Conservation (phyloP, 2,329 filamentous ascomycete species). For the Orbilia javanica region DNA sequence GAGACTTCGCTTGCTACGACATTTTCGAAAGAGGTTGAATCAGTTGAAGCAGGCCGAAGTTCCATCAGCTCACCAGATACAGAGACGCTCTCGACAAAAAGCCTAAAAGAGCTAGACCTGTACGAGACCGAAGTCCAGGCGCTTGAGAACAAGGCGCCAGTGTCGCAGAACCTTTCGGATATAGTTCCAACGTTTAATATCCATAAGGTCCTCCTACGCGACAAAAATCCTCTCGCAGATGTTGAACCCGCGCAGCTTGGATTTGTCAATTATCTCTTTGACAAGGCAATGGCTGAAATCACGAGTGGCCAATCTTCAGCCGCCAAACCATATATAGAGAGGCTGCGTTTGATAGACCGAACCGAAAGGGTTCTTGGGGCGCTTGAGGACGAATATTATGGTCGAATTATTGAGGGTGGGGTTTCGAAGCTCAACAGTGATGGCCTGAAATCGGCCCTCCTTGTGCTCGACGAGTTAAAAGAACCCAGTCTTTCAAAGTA, state of each 20-base stretch:
- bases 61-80: no score
- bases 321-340: conserved; percentile 29
- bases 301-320: not conserved
- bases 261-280: conserved; percentile 46
- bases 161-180: not conserved
- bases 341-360: conserved; percentile 20
- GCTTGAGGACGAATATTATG: conserved; percentile 9
- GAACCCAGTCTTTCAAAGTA: not conserved
- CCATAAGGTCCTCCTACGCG: not conserved
- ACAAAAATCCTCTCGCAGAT: not conserved
- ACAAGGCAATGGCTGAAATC: conserved; percentile 27
- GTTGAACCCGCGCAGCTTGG: conserved; percentile 15
- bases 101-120: no score
- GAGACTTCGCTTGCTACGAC: no score
- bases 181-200: not conserved
- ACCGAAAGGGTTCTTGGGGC: conserved; percentile 3
- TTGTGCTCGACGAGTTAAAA: not conserved
- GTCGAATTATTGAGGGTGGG: not conserved
- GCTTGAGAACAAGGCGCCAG: not conserved
- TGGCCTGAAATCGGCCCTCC: not conserved
- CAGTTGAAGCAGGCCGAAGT: no score
- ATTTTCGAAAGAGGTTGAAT: no score
- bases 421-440: not conserved
- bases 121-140: no score
- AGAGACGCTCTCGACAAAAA: no score